Evolutionary conservation across 1,284 basidiomycete species (phyloP).

Genomic region (Sphaerobolus stellatus): DNA sequence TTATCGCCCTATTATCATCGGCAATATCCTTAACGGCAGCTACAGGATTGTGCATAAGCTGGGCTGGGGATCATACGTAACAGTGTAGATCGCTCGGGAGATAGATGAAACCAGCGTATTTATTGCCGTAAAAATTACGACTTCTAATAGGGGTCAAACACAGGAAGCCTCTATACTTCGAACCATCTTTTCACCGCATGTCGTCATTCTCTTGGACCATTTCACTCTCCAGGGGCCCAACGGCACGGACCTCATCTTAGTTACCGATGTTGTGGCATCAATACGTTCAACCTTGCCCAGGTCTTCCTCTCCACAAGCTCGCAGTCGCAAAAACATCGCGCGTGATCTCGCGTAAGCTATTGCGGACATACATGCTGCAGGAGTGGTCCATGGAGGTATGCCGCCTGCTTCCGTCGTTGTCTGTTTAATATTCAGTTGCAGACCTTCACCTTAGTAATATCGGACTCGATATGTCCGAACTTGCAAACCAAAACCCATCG

Average conservation of each 20-base stretch:
- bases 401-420: neutral
- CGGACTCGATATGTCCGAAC: slow-evolving; percentile 14
- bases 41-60: neutral
- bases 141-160: neutral
- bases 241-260: neutral
- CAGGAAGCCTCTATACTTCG: too few relatives aligned
- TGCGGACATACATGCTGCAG: slow-evolving; percentile 12
- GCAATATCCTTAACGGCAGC: neutral
- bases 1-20: neutral
- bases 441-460: slow-evolving; percentile 17
- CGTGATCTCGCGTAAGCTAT: slow-evolving; percentile 13
- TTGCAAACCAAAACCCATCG: slow-evolving; percentile 12
- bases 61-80: neutral
- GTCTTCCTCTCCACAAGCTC: neutral
- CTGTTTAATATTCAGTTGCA: neutral
- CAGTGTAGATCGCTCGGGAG: neutral
- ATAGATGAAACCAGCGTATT: neutral
- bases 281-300: neutral
- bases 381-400: slow-evolving; percentile 17
- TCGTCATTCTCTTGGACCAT: neutral
- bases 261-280: neutral
- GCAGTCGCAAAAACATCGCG: slow-evolving; percentile 12
- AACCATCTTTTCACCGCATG: neutral
- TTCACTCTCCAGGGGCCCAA: neutral
- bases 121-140: neutral